These are phyloP conservation scores for Hypericum androsaemum DNA, from an alignment of 345 rosid species.

Conservation along the genomic window DNA sequence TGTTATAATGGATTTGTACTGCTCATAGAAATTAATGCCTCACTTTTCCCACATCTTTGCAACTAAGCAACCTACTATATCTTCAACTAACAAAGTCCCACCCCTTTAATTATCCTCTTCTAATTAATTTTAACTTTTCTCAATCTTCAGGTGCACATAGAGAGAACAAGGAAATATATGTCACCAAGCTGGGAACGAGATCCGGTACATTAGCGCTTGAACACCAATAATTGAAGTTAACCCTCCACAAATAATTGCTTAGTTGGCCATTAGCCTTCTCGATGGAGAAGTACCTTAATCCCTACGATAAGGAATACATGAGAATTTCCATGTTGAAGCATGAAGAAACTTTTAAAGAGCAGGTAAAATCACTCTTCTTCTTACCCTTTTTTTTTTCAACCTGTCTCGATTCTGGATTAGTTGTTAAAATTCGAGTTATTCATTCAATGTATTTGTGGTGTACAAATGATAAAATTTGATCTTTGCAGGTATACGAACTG, in stretches of 20 bases:
- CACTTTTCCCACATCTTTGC: conserved; percentile 1
- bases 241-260: too few species aligned
- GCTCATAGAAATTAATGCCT: conserved; percentile 15
- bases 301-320: conserved; percentile 77
- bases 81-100: too few species aligned
- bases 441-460: too few species aligned
- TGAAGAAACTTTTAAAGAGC: conserved; percentile 92
- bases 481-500: conserved; percentile 64
- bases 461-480: not conserved
- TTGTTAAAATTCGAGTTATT: not conserved
- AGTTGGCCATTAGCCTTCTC: too few species aligned
- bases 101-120: too few species aligned
- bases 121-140: too few species aligned
- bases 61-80: not conserved
- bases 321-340: conserved; percentile 89
- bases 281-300: conserved; percentile 70
- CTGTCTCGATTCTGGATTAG: not conserved
- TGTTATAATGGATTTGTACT: conserved; percentile 11
- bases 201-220: not conserved
- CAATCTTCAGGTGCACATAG: too few species aligned
- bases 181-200: conserved; percentile 6
- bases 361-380: conserved; percentile 33
- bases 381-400: not conserved
- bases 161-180: too few species aligned
- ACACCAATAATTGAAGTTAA: too few species aligned